Evolutionary conservation across 345 rosid species (phyloP).

Genomic region (Cochlearia excelsa): DNA sequence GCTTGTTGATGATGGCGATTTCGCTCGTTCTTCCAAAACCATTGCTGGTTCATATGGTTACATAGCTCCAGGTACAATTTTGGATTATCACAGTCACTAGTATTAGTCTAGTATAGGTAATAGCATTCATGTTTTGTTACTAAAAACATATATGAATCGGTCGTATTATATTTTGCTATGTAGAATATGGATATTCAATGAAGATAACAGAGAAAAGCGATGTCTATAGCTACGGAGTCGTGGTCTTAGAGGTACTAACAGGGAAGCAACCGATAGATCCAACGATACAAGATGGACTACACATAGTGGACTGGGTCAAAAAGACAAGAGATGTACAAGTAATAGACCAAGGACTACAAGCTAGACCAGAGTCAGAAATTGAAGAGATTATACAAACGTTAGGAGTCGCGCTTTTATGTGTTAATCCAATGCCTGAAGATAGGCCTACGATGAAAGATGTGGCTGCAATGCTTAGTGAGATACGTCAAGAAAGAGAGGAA

Average conservation of each 20-base stretch:
- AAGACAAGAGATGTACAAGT: slow-evolving; percentile 48
- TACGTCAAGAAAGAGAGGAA: slow-evolving; percentile 61
- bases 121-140: not conserved
- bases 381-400: slow-evolving; percentile 66
- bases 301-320: slow-evolving; percentile 76
- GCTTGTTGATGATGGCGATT: slow-evolving; percentile 70
- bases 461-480: slow-evolving; percentile 63
- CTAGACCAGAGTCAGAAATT: slow-evolving; percentile 50
- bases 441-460: slow-evolving; percentile 76
- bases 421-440: slow-evolving; percentile 53
- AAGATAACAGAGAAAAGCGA: slow-evolving; percentile 91
- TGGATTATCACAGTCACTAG: not conserved
- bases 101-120: not conserved
- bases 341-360: slow-evolving; percentile 41
- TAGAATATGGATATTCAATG: slow-evolving; percentile 84
- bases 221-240: slow-evolving; percentile 88
- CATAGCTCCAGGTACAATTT: slow-evolving; percentile 80
- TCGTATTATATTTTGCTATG: not conserved
- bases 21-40: slow-evolving; percentile 77
- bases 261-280: slow-evolving; percentile 95
- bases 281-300: slow-evolving; percentile 66
- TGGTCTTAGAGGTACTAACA: slow-evolving; percentile 68
- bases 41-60: slow-evolving; percentile 95
- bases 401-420: slow-evolving; percentile 70
- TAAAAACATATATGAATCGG: slow-evolving; percentile 10